phyloP scores from a whole-genome alignment of 208 protist genomes.

The Leishmania turanica region DNA sequence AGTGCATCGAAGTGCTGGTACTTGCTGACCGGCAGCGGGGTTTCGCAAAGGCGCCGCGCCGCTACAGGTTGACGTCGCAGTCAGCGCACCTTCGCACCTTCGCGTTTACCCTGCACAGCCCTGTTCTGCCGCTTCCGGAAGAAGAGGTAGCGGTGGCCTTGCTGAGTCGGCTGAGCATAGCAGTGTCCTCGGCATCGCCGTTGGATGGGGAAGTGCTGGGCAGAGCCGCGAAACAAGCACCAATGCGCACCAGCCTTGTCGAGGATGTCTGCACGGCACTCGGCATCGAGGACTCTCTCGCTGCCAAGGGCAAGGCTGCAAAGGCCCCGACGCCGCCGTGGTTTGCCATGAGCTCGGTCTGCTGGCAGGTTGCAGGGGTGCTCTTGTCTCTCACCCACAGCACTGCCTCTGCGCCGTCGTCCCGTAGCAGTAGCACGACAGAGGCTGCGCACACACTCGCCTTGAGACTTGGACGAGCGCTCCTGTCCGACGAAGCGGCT shows the following conservation, averaged over 20 bases:
- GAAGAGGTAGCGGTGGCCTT: constrained; percentile 45
- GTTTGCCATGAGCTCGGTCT: constrained; percentile 43
- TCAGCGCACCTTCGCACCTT: constrained; percentile 61
- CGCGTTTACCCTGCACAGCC: constrained; percentile 42
- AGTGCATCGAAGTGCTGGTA: constrained; percentile 31
- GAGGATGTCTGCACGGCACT: constrained; percentile 3
- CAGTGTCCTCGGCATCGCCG: neutral
- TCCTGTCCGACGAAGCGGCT: constrained; percentile 3
- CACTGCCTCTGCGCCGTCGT: neutral
- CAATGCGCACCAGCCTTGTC: neutral
- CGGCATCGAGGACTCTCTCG: neutral
- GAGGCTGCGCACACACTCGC: constrained; percentile 4
- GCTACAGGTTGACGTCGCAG: constrained; percentile 4
- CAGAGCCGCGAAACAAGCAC: neutral
- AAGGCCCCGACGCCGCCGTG: constrained; percentile 18
- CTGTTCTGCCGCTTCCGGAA: constrained; percentile 37
- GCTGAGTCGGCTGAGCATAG: constrained; percentile 24
- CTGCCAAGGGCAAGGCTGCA: neutral
- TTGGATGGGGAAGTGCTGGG: neutral
- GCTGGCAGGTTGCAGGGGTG: constrained; percentile 45
- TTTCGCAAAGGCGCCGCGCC: neutral
- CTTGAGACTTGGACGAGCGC: constrained; percentile 4
- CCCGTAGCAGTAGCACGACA: neutral
- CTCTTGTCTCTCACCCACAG: constrained; percentile 15
- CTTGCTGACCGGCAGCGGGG: constrained; percentile 26